Base-by-base conservation (phyloP, 2,329 filamentous ascomycete genomes). In the Colletotrichum sp. region DNA sequence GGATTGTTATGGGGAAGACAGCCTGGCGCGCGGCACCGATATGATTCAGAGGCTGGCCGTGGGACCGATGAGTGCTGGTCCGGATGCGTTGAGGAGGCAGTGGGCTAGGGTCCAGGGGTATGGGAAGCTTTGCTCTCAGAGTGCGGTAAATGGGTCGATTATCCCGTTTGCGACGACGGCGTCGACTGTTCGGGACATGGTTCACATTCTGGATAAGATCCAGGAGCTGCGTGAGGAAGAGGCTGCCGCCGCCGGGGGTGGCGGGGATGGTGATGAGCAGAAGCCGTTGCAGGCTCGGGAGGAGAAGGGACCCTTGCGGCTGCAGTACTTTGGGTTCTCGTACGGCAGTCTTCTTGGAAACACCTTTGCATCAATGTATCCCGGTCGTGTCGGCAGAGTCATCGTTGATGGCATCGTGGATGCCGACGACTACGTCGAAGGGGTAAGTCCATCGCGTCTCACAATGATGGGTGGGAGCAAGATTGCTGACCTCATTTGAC, bases 261-360 rank as follows among this genome's bases (percentile, higher is more conserved):
- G 16, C 3, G 39, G 10, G 1, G 55, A 39, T 3, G 63, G 32
- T 1, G 63, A 36, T 1, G 9, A 15, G 16, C 63, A 75, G 32
- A 34, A 60, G 26, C 39, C 59, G n/a, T 10, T 68, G 16, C 71
- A 55, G 9, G n/a, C 28, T n/a, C 52, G 60, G 2, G 8, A 28
- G 16, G 34, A 55, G 2, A 74, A 76, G 39, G 63, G 78, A 2
- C 67, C 77, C 4, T 72, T 80, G 5, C 77, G 81, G 15, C 77
- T 90, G 34, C 86, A 87, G 78, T 91, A 89, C 77, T 86, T 88
- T 82, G 88, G 89, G 0, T 86, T 90, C 68, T 89, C 87, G 8
- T 91, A 91, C 21, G 83, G 84, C 18, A 84, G 83, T 3, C 21
- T 83, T 0, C 79, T 85, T 0, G 84, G 84, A 2, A 84, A 84